Evolutionary conservation across 108 stramenopile genomes (phyloP).

Genomic region (Skeletonema menzelii): DNA sequence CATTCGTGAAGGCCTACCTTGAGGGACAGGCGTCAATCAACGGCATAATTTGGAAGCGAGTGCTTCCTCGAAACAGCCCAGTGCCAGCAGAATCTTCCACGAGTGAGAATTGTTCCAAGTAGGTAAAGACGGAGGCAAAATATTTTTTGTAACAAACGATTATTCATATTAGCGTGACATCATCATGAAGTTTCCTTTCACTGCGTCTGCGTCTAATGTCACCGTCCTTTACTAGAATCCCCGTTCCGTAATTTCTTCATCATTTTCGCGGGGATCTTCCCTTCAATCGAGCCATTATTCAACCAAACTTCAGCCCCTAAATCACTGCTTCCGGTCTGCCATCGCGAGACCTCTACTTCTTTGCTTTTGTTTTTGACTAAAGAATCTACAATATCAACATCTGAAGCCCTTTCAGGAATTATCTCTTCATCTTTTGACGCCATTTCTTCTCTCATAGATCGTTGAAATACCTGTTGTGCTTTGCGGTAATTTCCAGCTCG

Average conservation of each 20-base stretch:
- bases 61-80: not conserved
- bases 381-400: not conserved
- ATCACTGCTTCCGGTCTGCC: constrained; percentile 52
- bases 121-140: not conserved
- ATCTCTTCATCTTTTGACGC: constrained; percentile 23
- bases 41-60: not conserved
- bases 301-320: constrained; percentile 72
- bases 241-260: constrained; percentile 5
- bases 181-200: not conserved
- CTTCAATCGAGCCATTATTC: constrained; percentile 77
- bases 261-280: constrained; percentile 9
- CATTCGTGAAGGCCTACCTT: not conserved
- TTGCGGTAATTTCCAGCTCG: constrained; percentile 55
- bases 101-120: not conserved
- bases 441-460: constrained; percentile 74
- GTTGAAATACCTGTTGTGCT: constrained; percentile 71
- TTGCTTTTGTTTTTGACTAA: not conserved
- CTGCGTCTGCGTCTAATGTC: not conserved
- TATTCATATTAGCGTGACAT: not conserved
- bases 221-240: not conserved
- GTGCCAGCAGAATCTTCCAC: not conserved
- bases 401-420: constrained; percentile 1
- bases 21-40: not conserved
- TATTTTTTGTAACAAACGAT: not conserved
- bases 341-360: constrained; percentile 74